Evolutionary conservation across 2,329 filamentous ascomycete genomes (phyloP).

Genomic region (Fusarium aywerte): DNA sequence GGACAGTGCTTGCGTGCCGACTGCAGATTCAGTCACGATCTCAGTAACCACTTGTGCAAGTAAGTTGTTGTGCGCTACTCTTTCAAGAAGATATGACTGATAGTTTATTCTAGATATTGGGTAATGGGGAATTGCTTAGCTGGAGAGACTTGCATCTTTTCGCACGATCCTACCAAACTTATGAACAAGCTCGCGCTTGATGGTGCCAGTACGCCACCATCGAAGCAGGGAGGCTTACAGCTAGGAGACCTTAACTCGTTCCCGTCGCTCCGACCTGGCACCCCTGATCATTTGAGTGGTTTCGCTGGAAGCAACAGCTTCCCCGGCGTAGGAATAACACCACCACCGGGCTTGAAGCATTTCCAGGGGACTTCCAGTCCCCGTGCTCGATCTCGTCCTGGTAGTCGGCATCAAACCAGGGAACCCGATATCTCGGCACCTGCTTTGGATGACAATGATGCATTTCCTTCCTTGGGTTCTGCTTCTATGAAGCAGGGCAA

Average conservation of each 20-base stretch:
- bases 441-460: constrained; percentile 91
- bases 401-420: constrained; percentile 76
- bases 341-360: constrained; percentile 76
- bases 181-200: constrained; percentile 84
- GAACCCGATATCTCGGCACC: constrained; percentile 74
- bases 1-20: constrained; percentile 96
- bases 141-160: constrained; percentile 94
- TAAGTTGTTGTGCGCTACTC: constrained; percentile 62
- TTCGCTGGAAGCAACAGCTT: constrained; percentile 65
- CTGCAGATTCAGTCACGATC: constrained; percentile 95
- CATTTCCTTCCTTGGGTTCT: constrained; percentile 89
- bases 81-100: constrained; percentile 6
- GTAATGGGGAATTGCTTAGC: constrained; percentile 95
- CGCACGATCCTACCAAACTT: constrained; percentile 89
- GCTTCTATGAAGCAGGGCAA: constrained; percentile 80
- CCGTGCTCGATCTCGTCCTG: constrained; percentile 82
- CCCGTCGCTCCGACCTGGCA: constrained; percentile 74
- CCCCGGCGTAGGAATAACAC: constrained; percentile 64
- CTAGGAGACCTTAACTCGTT: constrained; percentile 88
- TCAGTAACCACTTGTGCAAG: constrained; percentile 98
- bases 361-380: constrained; percentile 70
- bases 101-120: constrained; percentile 76
- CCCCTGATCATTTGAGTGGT: constrained; percentile 67
- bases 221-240: constrained; percentile 74
- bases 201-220: constrained; percentile 72